phyloP scores from a whole-genome alignment of 2,329 filamentous ascomycete species.

The Trichophyton benhamiae region DNA sequence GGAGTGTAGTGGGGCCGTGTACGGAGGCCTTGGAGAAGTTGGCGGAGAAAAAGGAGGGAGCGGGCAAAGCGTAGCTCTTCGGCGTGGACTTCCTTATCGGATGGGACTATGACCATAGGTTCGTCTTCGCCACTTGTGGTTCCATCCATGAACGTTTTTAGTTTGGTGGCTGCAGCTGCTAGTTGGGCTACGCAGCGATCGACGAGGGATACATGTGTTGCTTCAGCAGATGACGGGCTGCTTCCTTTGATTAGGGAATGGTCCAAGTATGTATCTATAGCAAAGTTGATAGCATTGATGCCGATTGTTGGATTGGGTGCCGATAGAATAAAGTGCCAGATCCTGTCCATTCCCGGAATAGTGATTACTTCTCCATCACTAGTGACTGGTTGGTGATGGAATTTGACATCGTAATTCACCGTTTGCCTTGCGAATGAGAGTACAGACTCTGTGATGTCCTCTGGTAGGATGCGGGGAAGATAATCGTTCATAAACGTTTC shows the following conservation, averaged over 20 bases:
- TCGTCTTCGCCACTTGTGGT: conserved; percentile 39
- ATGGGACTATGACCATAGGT: conserved; percentile 40
- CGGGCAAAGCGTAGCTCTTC: conserved; percentile 55
- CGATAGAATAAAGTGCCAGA: conserved; percentile 73
- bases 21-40: conserved; percentile 48
- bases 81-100: conserved; percentile 38
- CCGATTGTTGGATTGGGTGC: conserved; percentile 55
- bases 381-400: conserved; percentile 40
- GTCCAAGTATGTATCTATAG: conserved; percentile 63
- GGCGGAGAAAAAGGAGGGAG: conserved; percentile 55
- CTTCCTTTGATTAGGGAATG: conserved; percentile 31
- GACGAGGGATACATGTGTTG: conserved; percentile 57
- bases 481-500: conserved; percentile 34
- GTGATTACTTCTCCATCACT: conserved; percentile 29
- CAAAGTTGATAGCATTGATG: conserved; percentile 52
- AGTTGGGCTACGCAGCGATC: conserved; percentile 61
- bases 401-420: conserved; percentile 42
- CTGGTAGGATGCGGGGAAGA: conserved; percentile 28
- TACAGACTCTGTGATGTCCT: conserved; percentile 28
- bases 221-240: conserved; percentile 37
- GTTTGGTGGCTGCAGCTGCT: conserved; percentile 46
- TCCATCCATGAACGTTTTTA: conserved; percentile 41
- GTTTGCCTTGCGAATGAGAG: conserved; percentile 34
- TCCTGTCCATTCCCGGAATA: conserved; percentile 49
- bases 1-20: conserved; percentile 47